Conservation (phyloP, 805 yeast species). For the Suhomyces prunicola region DNA sequence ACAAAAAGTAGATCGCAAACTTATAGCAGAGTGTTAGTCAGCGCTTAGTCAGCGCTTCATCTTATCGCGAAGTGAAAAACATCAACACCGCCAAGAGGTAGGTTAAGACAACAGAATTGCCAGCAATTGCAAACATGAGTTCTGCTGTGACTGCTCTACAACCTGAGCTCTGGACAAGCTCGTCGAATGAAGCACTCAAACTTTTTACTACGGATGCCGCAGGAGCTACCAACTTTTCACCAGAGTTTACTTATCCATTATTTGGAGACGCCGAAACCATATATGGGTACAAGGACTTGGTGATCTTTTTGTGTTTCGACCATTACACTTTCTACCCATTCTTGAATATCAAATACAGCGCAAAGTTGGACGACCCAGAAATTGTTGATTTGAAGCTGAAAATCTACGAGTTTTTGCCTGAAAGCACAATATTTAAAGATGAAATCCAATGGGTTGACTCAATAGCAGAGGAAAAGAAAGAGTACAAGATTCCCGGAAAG, state of each 20-base stretch:
- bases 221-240: conserved; percentile 61
- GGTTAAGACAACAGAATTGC: neutral
- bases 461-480: conserved; percentile 46
- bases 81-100: neutral
- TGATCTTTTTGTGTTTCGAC: conserved; percentile 68
- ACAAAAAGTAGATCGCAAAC: neutral
- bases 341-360: conserved; percentile 54
- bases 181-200: conserved; percentile 66
- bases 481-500: conserved; percentile 43
- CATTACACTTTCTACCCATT: conserved; percentile 71
- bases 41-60: neutral
- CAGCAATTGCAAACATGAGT: neutral
- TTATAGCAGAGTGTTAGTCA: neutral
- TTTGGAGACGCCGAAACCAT: conserved; percentile 89
- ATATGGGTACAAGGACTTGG: conserved; percentile 74
- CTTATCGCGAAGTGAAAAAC: neutral
- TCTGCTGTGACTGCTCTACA: conserved; percentile 27
- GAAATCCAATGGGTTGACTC: conserved; percentile 65
- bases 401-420: conserved; percentile 60
- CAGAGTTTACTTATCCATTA: conserved; percentile 86
- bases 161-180: conserved; percentile 73
- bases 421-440: conserved; percentile 55
- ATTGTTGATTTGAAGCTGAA: conserved; percentile 58
- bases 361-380: conserved; percentile 50
- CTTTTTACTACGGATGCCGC: conserved; percentile 54